These are phyloP conservation scores for Diospyros lotus DNA, from an alignment of 148 eudicot species.

Conservation along the genomic window DNA sequence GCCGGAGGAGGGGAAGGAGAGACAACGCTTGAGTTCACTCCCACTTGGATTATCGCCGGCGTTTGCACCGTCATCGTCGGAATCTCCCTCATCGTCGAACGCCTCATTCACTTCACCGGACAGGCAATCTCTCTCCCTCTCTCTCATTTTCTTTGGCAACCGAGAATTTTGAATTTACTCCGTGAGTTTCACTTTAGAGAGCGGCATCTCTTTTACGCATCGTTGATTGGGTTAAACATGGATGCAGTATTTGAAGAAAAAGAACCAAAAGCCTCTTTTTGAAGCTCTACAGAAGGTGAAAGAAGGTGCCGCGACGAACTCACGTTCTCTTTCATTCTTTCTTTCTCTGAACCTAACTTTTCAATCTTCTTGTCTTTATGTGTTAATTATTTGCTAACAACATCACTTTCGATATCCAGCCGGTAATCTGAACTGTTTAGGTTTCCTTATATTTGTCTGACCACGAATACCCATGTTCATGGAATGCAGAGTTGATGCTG, in stretches of 20 bases:
- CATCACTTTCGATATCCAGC: no score
- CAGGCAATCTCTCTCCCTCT: slow-evolving; percentile 24
- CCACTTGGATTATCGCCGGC: slow-evolving; percentile 88
- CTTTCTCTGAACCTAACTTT: neutral
- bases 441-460: neutral
- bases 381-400: no score
- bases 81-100: slow-evolving; percentile 67
- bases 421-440: neutral
- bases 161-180: no score
- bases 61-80: slow-evolving; percentile 72
- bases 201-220: no score
- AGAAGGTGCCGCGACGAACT: slow-evolving; percentile 49
- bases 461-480: neutral
- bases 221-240: no score
- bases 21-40: slow-evolving; percentile 51
- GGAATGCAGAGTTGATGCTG: slow-evolving; percentile 74
- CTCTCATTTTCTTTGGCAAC: no score
- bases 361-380: no score
- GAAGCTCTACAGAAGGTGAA: slow-evolving; percentile 78
- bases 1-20: slow-evolving; percentile 30
- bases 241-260: slow-evolving; percentile 55
- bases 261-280: slow-evolving; percentile 61
- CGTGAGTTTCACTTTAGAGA: no score
- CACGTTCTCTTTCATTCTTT: neutral
- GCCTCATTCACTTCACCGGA: slow-evolving; percentile 60